These are phyloP conservation scores for Sporisorium exsertum DNA, from an alignment of 1,284 basidiomycete genomes.

Conservation along the genomic window DNA sequence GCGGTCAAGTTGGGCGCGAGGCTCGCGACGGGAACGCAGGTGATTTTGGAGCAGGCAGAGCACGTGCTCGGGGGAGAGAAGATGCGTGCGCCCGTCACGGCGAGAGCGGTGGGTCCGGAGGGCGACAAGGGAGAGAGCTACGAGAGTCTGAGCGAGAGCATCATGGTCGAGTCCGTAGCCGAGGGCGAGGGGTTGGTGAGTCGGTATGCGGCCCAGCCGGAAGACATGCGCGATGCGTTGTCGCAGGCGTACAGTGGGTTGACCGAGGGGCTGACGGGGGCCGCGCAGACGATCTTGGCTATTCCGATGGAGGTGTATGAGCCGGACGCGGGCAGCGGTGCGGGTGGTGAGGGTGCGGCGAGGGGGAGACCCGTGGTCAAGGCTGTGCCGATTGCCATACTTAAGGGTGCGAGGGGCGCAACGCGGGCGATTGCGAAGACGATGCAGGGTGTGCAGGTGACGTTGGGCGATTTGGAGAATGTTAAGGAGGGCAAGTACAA, in stretches of 20 bases:
- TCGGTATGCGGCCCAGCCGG: conserved; percentile 90
- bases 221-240: conserved; percentile 85
- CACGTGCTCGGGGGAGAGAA: conserved; percentile 78
- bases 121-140: conserved; percentile 35
- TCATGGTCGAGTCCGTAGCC: conserved; percentile 6
- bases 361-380: conserved; percentile 80
- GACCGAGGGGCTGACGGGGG: conserved; percentile 77
- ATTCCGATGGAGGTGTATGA: conserved; percentile 99
- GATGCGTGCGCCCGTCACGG: conserved; percentile 75
- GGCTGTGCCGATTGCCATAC: conserved; percentile 93
- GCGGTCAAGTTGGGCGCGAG: conserved; percentile 94
- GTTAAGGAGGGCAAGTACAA: conserved; percentile 61
- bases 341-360: conserved; percentile 58
- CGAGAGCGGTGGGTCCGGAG: conserved; percentile 74
- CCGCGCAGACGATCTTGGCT: conserved; percentile 96
- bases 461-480: conserved; percentile 59
- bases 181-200: conserved; percentile 73
- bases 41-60: conserved; percentile 94
- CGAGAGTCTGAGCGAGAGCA: conserved; percentile 32
- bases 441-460: conserved; percentile 88
- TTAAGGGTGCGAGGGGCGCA: conserved; percentile 96
- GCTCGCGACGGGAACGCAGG: conserved; percentile 95
- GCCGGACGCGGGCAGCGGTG: conserved; percentile 70
- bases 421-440: conserved; percentile 96
- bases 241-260: conserved; percentile 88